phyloP scores from a whole-genome alignment of 306 rosid species.

The Dryas alaskensis region DNA sequence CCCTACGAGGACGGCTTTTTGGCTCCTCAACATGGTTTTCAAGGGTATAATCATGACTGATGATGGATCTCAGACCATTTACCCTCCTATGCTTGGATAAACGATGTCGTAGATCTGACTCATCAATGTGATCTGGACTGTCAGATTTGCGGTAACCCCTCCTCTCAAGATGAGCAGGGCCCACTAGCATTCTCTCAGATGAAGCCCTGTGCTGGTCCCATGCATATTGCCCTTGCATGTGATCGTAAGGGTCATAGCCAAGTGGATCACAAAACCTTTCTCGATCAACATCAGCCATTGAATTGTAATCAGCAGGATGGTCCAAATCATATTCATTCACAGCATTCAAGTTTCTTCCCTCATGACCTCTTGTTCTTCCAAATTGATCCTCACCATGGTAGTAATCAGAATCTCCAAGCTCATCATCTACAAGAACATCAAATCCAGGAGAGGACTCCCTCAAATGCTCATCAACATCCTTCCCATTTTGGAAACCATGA shows the following conservation, averaged over 20 bases:
- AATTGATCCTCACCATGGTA: constrained; percentile 69
- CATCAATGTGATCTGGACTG: constrained; percentile 70
- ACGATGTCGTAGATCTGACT: constrained; percentile 66
- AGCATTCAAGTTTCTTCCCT: constrained; percentile 64
- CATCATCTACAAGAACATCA: constrained; percentile 98
- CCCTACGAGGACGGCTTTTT: constrained; percentile 50
- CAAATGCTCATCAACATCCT: constrained; percentile 78
- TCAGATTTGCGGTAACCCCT: constrained; percentile 57
- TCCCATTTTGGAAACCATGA: constrained; percentile 71
- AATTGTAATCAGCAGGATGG: constrained; percentile 58
- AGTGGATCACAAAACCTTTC: constrained; percentile 53
- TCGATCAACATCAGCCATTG: constrained; percentile 60
- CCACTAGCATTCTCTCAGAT: constrained; percentile 42
- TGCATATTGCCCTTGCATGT: constrained; percentile 56
- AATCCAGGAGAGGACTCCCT: constrained; percentile 98
- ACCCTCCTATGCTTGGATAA: constrained; percentile 76
- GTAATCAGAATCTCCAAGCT: constrained; percentile 73
- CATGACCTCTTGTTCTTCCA: constrained; percentile 64
- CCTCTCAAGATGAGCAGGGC: constrained; percentile 57
- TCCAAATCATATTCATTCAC: constrained; percentile 64
- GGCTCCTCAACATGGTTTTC: constrained; percentile 55
- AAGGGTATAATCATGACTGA: constrained; percentile 50
- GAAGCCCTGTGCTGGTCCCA: constrained; percentile 79
- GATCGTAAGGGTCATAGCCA: constrained; percentile 67
- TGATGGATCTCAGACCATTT: constrained; percentile 77